Percentiles rank a stretch among this genome's conserved stretches.
These are phyloP conservation scores for Daldinia caldariorum DNA, from an alignment of 495 filamentous ascomycete genomes.

Conservation along the genomic window DNA sequence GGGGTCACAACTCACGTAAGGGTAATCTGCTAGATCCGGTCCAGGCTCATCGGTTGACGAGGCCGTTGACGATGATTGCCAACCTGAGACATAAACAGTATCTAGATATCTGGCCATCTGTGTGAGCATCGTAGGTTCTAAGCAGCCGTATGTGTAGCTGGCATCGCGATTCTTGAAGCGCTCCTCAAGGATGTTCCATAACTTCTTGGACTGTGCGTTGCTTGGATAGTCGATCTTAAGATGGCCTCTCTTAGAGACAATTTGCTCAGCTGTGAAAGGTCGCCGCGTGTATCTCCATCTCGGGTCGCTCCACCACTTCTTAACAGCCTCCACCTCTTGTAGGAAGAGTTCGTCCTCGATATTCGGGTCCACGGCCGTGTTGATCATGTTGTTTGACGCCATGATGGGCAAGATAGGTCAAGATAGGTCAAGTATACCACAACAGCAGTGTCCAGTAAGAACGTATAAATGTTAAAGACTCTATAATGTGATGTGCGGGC, in stretches of 20 bases:
- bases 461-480: constrained; percentile 15
- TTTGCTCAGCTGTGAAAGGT: constrained; percentile 95
- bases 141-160: constrained; percentile 94
- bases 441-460: not conserved
- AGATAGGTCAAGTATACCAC: constrained; percentile 6
- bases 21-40: constrained; percentile 97
- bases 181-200: constrained; percentile 87
- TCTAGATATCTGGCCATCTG: constrained; percentile 99
- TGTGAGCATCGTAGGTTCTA: constrained; percentile 97
- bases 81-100: constrained; percentile 97
- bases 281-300: constrained; percentile 93
- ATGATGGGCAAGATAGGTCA: constrained; percentile 51
- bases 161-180: constrained; percentile 86
- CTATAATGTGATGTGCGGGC: constrained; percentile 6
- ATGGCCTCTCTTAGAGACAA: constrained; percentile 92
- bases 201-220: constrained; percentile 88
- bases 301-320: constrained; percentile 92
- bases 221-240: constrained; percentile 92
- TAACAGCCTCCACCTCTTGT: constrained; percentile 83
- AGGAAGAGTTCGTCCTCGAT: constrained; percentile 81
- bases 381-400: constrained; percentile 66
- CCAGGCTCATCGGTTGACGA: constrained; percentile 94
- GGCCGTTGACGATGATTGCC: constrained; percentile 97
- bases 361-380: constrained; percentile 65
- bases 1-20: constrained; percentile 72